A percentile compares a stretch with the other conserved stretches of the same genome.
These are phyloP conservation scores for Cladorrhinum samala DNA, from an alignment of 495 filamentous ascomycete species.

Conservation along the genomic window DNA sequence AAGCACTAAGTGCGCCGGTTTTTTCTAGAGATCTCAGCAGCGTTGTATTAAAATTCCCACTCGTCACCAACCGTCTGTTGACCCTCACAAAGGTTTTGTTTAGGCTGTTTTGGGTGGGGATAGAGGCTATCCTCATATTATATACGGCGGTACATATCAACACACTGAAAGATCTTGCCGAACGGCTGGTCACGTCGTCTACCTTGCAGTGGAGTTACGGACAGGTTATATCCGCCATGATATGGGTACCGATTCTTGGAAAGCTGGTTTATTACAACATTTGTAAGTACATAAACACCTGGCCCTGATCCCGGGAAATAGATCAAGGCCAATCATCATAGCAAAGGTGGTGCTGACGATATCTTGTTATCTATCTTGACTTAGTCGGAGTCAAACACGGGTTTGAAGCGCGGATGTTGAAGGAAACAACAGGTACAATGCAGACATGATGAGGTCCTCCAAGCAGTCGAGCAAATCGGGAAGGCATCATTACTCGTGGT, in stretches of 20 bases:
- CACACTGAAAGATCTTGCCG: not conserved
- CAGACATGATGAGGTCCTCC: no score
- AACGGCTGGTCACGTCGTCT: not conserved
- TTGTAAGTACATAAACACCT: constrained; percentile 1
- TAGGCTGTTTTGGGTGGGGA: not conserved
- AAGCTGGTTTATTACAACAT: not conserved
- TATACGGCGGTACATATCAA: not conserved
- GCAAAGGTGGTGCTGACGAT: no score
- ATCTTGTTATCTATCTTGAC: no score
- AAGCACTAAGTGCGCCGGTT: no score
- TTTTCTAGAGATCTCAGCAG: not conserved
- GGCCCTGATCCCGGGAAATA: not conserved
- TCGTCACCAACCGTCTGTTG: not conserved
- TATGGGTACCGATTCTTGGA: not conserved
- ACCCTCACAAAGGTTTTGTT: no score
- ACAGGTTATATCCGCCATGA: not conserved
- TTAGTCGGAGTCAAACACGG: not conserved
- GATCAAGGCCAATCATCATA: not conserved
- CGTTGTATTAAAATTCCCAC: not conserved
- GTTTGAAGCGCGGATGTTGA: not conserved
- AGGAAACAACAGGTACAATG: no score
- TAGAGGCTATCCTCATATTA: not conserved
- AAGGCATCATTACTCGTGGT: no score
- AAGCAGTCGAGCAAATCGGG: no score
- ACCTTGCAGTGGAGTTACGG: not conserved